phyloP scores from a whole-genome alignment of 306 rosid genomes.

The Betula pendula region DNA sequence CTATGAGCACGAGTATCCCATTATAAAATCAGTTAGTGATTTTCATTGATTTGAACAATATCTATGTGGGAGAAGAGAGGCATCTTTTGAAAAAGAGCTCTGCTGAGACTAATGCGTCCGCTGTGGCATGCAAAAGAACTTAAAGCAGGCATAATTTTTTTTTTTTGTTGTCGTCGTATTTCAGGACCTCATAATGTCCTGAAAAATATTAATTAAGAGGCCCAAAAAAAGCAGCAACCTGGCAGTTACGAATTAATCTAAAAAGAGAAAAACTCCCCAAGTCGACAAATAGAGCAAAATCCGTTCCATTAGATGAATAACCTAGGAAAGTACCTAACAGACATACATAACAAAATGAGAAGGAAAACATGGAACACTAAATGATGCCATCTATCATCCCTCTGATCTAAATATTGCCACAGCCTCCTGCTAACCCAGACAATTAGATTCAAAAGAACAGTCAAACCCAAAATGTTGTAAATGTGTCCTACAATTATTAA shows the following conservation, averaged over 20 bases:
- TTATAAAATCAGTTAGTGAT: background rate
- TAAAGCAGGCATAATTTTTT: too few species aligned
- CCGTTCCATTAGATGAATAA: conserved; percentile 19
- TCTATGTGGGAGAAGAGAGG: background rate
- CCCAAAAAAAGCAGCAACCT: background rate
- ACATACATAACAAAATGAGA: conserved; percentile 22
- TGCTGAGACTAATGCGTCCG: too few species aligned
- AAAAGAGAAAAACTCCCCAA: background rate
- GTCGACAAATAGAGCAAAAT: conserved; percentile 3
- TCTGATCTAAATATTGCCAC: conserved; percentile 11
- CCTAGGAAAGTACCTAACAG: conserved; percentile 29
- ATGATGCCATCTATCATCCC: conserved; percentile 7
- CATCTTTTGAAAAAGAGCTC: background rate
- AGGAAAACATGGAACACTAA: conserved; percentile 19
- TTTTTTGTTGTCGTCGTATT: background rate
- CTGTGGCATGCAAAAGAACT: background rate
- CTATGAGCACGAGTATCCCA: too few species aligned
- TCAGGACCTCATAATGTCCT: background rate
- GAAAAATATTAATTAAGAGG: too few species aligned
- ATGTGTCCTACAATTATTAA: conserved; percentile 17
- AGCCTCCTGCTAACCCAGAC: conserved; percentile 1
- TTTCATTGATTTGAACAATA: background rate
- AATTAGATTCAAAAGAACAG: conserved; percentile 9
- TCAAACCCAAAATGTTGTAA: conserved; percentile 20
- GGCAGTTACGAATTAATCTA: background rate